Conservation (phyloP, 306 rosid genomes). For the barrel medic (Medicago truncatula) region MtrunA17r5.0-ANR NC_053048.1:42542501-42543000, state of each 20-base stretch:
- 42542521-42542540: slow-evolving; percentile 31
- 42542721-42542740: slow-evolving; percentile 36
- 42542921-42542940: slow-evolving; percentile 86
- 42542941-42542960: slow-evolving; percentile 84
- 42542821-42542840: slow-evolving; percentile 83
- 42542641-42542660: slow-evolving; percentile 68
- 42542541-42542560: slow-evolving; percentile 26
- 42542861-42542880: slow-evolving; percentile 66
- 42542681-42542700: slow-evolving; percentile 45
- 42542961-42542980: slow-evolving; percentile 86
- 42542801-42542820: slow-evolving; percentile 73
- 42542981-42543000: slow-evolving; percentile 91
- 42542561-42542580: slow-evolving; percentile 37
- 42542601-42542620: slow-evolving; percentile 68
- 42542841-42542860: slow-evolving; percentile 72
- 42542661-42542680: slow-evolving; percentile 47
- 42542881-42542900: slow-evolving; percentile 71
- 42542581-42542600: slow-evolving; percentile 35
- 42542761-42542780: slow-evolving; percentile 81
- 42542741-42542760: slow-evolving; percentile 48
- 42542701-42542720: slow-evolving; percentile 42
- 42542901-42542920: slow-evolving; percentile 87
- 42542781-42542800: slow-evolving; percentile 81
- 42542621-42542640: slow-evolving; percentile 82
- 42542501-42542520: slow-evolving; percentile 35